These are phyloP conservation scores for Rehmannia glutinosa DNA, from an alignment of 257 asterid species.

Conservation along the genomic window DNA sequence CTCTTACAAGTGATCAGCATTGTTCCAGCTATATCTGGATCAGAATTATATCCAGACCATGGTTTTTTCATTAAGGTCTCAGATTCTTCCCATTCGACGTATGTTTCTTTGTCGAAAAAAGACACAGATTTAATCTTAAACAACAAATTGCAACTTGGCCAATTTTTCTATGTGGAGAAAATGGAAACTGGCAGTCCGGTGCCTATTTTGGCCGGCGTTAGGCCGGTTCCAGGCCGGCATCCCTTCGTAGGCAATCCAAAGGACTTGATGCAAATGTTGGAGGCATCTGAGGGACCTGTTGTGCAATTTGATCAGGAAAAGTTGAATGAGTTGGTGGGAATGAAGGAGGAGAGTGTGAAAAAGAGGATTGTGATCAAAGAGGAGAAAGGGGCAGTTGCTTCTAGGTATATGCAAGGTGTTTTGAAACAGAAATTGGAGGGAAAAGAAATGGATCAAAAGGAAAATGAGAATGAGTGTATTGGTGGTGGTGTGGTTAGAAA, in stretches of 20 bases:
- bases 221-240: constrained; percentile 79
- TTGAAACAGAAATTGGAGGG: constrained; percentile 39
- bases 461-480: constrained; percentile 32
- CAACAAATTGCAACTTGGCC: constrained; percentile 79
- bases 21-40: constrained; percentile 73
- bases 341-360: constrained; percentile 31
- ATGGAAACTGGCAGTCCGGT: constrained; percentile 72
- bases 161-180: constrained; percentile 71
- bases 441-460: constrained; percentile 32
- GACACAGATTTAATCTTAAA: constrained; percentile 74
- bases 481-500: constrained; percentile 32
- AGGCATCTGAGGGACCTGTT: constrained; percentile 37
- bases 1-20: constrained; percentile 79
- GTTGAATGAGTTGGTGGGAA: constrained; percentile 18
- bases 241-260: constrained; percentile 76
- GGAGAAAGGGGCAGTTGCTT: constrained; percentile 67
- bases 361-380: constrained; percentile 71
- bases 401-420: constrained; percentile 77
- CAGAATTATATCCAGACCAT: constrained; percentile 75
- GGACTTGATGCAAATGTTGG: constrained; percentile 76
- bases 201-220: constrained; percentile 61
- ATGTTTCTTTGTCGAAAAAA: constrained; percentile 50
- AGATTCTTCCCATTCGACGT: constrained; percentile 84
- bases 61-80: constrained; percentile 93
- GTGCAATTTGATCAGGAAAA: constrained; percentile 22